Evolutionary conservation across 2,329 filamentous ascomycete genomes (phyloP), one percentile per base, ranked within the genome.

Genomic region (Diaporthe citrichinensis): DNA sequence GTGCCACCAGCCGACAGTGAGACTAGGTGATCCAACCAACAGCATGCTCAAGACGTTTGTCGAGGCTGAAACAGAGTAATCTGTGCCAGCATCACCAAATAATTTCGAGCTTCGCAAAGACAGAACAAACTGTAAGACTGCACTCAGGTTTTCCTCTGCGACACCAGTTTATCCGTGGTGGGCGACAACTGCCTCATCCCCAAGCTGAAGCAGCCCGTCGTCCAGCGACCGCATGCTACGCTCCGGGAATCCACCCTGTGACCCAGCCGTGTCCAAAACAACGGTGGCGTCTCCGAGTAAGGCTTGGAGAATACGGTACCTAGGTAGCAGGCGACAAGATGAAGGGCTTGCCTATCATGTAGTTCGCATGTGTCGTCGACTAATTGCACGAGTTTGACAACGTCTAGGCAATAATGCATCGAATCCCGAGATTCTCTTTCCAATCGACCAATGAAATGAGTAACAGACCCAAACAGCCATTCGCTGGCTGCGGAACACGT

Each of bases 171-270:
- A 39, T 14, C 36, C 10, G 36, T 39, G 36, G 36, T 4, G 36
- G 10, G 36, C 36, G 10, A 39, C 53, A 74, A 65, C 31, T 75
- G 77, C 59, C 51, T 59, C 59, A 53, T 74, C 12, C 12, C 34
- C 2, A 4, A 15, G 12, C 74, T 75, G 17, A 31, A 31, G n/a
- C 15, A 62, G 31, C 57, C 73, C 6, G 41, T 71, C 6, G 8
- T 61, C 12, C 62, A 75, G 34, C 72, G 62, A 25, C 65, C 69
- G 17, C 34, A 49, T 44, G 39, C 31, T 9, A 76, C 65, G 1
- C 46, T 76, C 28, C 31, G 69, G 6, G 20, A 7, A 17, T 74
- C 76, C 31, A 58, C 1, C 1, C 31, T 72, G 3, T 71, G 62
- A 31, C 58, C 58, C 2, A 68, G 51, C n/a, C 75, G 25, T 8